Base-by-base conservation (phyloP, 2,329 filamentous ascomycete genomes). In the Ascocoryne sarcoides region DNA sequence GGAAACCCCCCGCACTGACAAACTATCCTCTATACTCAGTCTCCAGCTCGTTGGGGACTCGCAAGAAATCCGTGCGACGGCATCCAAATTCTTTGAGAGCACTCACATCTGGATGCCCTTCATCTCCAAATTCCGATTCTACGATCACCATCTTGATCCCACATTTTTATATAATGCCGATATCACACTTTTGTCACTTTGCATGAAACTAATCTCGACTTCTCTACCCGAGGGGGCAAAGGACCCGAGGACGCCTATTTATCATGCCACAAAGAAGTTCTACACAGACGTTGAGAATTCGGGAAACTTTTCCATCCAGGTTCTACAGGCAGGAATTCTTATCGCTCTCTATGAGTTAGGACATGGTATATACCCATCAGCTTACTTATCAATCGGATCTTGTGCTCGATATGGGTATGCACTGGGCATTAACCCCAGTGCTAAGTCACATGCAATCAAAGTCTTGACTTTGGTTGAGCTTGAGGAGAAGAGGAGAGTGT, bases 281-380 rank as follows among this genome's bases (percentile, higher is more conserved):
- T 42, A 44, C 36, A 19, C 36, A 19, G 41, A 44, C 36, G 37
- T 47, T 4, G 44, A 47, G 37, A 35, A 18, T 4, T 35, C 36
- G 7, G 26, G 33, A 26, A 37, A 58, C n/a, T 53, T 65, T 3
- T 64, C 61, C 15, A 45, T 70, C n/a, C 58, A 62, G 39, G 49
- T 70, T 20, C 23, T 47, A 17, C 47, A 47, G 14, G 45, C 40
- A 4, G 26, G 26, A 14, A 28, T 49, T 7, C 30, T 49, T n/a
- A 31, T 47, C 3, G 58, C 65, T 4, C 43, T 68, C 0, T 70
- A 68, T 46, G 67, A 70, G 49, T 53, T 63, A 26, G 62, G 64
- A 1, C 67, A 71, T 48, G 61, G 56, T 2, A 62, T 71, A 32
- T 69, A 68, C 42, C 67, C 68, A 2, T 62, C 65, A 3, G 65